phyloP scores from a whole-genome alignment of 208 protist genomes.

The Leishmania major region DNA sequence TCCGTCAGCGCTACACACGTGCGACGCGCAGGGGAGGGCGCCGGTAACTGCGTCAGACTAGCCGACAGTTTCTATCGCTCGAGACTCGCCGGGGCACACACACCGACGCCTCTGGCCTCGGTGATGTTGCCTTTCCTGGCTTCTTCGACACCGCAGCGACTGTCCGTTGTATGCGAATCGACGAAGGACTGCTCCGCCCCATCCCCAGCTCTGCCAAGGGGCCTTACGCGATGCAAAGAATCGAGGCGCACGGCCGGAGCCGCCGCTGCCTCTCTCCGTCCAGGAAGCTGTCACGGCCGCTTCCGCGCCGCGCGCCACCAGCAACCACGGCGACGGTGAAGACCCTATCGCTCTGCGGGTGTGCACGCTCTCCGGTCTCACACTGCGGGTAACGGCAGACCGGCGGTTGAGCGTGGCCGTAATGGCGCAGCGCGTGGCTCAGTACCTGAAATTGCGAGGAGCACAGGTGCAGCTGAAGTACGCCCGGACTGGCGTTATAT shows the following conservation, averaged over 20 bases:
- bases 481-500: neutral
- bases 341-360: conserved; percentile 3
- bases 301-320: neutral
- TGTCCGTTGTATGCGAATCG: neutral
- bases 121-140: neutral
- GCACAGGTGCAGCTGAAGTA: conserved; percentile 14
- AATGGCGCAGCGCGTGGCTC: conserved; percentile 9
- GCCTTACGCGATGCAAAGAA: neutral
- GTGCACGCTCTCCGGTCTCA: conserved; percentile 13
- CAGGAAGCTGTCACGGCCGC: no score
- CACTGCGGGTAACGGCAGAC: conserved; percentile 10
- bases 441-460: conserved; percentile 3
- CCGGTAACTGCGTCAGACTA: neutral
- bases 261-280: neutral
- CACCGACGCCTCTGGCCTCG: neutral
- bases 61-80: neutral
- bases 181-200: neutral
- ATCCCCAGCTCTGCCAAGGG: neutral
- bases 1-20: neutral
- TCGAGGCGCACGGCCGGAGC: neutral
- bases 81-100: neutral
- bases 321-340: neutral
- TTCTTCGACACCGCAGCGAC: neutral
- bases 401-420: neutral
- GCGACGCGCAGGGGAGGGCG: neutral